These are phyloP conservation scores for Zygosaccharomyces sapae DNA, from an alignment of 1,139 yeast genomes.

Conservation along the genomic window DNA sequence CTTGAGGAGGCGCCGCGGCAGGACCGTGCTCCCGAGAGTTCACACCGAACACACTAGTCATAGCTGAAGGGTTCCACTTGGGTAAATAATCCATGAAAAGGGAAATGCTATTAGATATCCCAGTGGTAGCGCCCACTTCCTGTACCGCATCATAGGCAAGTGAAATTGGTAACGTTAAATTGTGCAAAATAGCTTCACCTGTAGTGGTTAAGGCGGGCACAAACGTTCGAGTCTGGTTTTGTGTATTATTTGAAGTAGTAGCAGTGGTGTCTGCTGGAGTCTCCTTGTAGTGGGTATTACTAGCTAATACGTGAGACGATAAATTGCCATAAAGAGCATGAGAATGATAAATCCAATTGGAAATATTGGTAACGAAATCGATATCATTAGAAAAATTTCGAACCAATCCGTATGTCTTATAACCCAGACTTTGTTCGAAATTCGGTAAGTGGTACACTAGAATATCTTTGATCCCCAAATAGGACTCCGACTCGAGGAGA, in stretches of 20 bases:
- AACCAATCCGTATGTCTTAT: conserved; percentile 30
- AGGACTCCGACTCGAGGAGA: conserved; percentile 29
- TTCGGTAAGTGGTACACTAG: conserved; percentile 33
- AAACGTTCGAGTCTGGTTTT: neutral
- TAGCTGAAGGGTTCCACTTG: conserved; percentile 13
- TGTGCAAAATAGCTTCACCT: conserved; percentile 25
- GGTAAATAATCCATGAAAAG: conserved; percentile 31
- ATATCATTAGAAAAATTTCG: conserved; percentile 28
- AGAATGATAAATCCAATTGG: conserved; percentile 35
- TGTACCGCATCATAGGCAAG: conserved; percentile 36
- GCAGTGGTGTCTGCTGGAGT: conserved; percentile 11
- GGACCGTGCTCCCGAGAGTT: neutral
- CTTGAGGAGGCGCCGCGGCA: conserved; percentile 19
- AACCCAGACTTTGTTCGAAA: conserved; percentile 9
- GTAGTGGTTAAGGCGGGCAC: conserved; percentile 9
- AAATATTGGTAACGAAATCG: conserved; percentile 25
- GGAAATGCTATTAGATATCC: conserved; percentile 32
- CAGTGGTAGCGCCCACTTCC: conserved; percentile 36
- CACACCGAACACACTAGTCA: conserved; percentile 3
- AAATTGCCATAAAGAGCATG: conserved; percentile 28
- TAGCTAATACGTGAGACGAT: conserved; percentile 34
- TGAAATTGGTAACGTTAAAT: conserved; percentile 32
- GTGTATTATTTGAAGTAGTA: neutral
- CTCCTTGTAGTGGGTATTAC: conserved; percentile 29
- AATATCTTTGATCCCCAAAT: conserved; percentile 32